A percentile compares a stretch with the other conserved stretches of the same genome.
Conservation (phyloP, 257 asterid species). For the Cynanchum wilfordii region DNA sequence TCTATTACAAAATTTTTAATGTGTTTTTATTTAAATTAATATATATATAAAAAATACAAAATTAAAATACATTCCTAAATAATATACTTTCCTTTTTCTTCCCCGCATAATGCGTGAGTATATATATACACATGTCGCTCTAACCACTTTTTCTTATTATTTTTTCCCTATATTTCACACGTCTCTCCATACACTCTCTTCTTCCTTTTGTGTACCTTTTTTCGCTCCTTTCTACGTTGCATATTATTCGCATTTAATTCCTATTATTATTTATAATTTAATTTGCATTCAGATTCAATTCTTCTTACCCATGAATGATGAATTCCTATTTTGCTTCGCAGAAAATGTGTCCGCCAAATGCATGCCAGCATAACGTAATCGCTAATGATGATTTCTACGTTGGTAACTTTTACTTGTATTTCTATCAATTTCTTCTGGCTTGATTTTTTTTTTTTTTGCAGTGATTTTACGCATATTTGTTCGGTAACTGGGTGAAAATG, state of each 20-base stretch:
- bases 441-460: conserved; percentile 5
- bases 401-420: not conserved
- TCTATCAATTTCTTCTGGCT: not conserved
- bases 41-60: too few species aligned
- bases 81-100: not conserved
- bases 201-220: conserved; percentile 1
- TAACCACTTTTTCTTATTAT: not conserved
- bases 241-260: not conserved
- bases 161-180: not conserved
- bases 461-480: conserved; percentile 1
- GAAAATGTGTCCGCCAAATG: not conserved
- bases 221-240: not conserved
- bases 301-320: not conserved
- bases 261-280: not conserved
- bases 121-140: not conserved
- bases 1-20: too few species aligned
- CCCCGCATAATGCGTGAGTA: conserved; percentile 9
- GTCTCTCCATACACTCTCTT: not conserved
- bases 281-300: not conserved
- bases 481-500: conserved; percentile 5
- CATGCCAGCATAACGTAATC: not conserved
- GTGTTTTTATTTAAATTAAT: too few species aligned
- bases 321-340: not conserved
- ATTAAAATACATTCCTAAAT: too few species aligned
- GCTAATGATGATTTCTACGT: not conserved